Evolutionary conservation across 2,329 filamentous ascomycete genomes (phyloP).

Genomic region (Colletotrichum tanaceti): DNA sequence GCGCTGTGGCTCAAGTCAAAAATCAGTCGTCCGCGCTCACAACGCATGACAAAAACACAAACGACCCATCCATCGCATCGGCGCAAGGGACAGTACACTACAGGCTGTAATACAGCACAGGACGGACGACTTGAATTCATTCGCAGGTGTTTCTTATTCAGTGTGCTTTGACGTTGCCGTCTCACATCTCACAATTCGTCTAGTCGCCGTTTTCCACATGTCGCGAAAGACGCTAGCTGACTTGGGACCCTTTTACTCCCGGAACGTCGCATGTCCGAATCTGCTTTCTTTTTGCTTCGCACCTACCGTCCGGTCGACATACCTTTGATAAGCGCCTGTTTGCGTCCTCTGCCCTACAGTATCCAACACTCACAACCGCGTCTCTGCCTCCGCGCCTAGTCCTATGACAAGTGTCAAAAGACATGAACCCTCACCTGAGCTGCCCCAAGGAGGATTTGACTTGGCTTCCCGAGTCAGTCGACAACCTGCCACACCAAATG

Average conservation of each 20-base stretch:
- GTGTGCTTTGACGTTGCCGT: slow-evolving; percentile 12
- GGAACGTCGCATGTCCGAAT: not conserved
- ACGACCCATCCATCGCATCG: slow-evolving; percentile 10
- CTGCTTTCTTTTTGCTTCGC: slow-evolving; percentile 1
- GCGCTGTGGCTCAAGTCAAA: slow-evolving; percentile 2
- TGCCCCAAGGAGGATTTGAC: not conserved
- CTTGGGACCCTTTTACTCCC: not conserved
- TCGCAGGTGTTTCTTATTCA: slow-evolving; percentile 33
- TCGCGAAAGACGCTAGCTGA: slow-evolving; percentile 1
- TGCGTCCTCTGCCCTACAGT: not conserved
- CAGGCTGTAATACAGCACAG: no score
- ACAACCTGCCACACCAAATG: slow-evolving; percentile 22
- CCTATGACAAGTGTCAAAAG: slow-evolving; percentile 29
- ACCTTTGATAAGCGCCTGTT: slow-evolving; percentile 6
- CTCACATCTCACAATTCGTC: not conserved
- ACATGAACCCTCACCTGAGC: slow-evolving; percentile 1
- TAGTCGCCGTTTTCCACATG: not conserved
- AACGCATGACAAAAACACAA: not conserved
- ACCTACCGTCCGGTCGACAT: slow-evolving; percentile 15
- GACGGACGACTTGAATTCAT: not conserved
- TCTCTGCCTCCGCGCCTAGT: slow-evolving; percentile 20
- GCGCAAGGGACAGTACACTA: slow-evolving; percentile 11
- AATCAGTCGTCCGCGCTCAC: slow-evolving; percentile 5
- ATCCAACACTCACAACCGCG: slow-evolving; percentile 5
- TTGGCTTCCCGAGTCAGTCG: not conserved